Conservation (phyloP, 1,139 yeast genomes). For the Wickerhamomyces sp. region DNA sequence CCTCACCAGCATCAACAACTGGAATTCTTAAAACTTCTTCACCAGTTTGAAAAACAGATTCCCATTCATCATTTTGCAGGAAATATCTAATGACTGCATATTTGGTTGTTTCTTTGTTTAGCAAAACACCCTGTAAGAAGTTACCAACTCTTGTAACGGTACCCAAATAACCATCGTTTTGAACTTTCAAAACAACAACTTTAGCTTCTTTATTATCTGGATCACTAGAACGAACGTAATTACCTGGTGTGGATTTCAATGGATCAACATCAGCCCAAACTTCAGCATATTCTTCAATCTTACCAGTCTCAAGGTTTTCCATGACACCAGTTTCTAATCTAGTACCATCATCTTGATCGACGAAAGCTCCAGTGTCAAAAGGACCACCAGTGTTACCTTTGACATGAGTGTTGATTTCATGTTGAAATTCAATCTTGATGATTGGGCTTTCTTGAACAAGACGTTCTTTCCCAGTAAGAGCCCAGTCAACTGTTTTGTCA, state of each 20-base stretch:
- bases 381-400: conserved; percentile 16
- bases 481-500: conserved; percentile 35
- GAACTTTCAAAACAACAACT: conserved; percentile 11
- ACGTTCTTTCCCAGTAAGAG: conserved; percentile 36
- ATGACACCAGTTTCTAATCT: conserved; percentile 51
- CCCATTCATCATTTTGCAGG: conserved; percentile 9
- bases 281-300: conserved; percentile 45
- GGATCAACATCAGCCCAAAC: conserved; percentile 55
- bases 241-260: conserved; percentile 28
- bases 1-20: conserved; percentile 8
- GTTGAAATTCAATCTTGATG: conserved; percentile 32
- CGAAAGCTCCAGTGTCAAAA: conserved; percentile 44
- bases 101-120: conserved; percentile 11
- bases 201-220: conserved; percentile 3
- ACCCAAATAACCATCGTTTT: conserved; percentile 13
- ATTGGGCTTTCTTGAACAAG: conserved; percentile 12
- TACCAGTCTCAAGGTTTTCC: conserved; percentile 43
- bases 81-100: conserved; percentile 14
- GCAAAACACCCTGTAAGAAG: conserved; percentile 19
- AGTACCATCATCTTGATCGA: conserved; percentile 34
- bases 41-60: conserved; percentile 14
- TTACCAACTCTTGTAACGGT: conserved; percentile 20
- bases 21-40: conserved; percentile 16
- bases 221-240: conserved; percentile 19
- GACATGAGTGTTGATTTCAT: conserved; percentile 37